These are phyloP conservation scores for Lactarius sp. DNA, from an alignment of 768 basidiomycete species.

Conservation along the genomic window DNA sequence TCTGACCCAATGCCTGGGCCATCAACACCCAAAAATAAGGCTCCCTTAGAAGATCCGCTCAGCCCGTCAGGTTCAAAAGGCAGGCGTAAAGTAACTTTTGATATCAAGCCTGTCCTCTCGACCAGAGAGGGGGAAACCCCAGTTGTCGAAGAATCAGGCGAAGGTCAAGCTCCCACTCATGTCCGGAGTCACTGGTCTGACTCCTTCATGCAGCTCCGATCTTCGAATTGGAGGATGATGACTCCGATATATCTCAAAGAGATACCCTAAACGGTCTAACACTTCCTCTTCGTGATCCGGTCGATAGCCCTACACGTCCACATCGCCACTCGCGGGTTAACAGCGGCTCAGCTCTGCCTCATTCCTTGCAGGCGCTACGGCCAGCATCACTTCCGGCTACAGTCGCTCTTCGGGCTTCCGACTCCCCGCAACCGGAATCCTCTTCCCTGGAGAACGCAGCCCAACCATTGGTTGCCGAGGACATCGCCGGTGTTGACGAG, in stretches of 20 bases:
- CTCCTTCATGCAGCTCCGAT: conserved; percentile 49
- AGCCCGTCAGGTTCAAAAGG: conserved; percentile 36
- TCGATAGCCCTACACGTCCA: conserved; percentile 29
- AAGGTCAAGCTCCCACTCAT: conserved; percentile 29
- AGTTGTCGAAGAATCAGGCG: conserved; percentile 31
- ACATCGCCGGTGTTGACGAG: conserved; percentile 21
- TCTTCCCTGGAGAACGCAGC: neutral
- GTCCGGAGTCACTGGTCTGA: conserved; percentile 9
- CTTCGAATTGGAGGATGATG: conserved; percentile 64
- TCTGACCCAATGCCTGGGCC: conserved; percentile 7
- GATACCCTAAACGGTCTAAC: conserved; percentile 31
- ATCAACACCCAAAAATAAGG: conserved; percentile 14
- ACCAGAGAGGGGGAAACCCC: conserved; percentile 31
- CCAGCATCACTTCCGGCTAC: conserved; percentile 66
- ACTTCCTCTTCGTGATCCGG: conserved; percentile 35
- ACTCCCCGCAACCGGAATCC: conserved; percentile 21
- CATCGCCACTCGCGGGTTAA: conserved; percentile 29
- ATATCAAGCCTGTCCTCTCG: conserved; percentile 54
- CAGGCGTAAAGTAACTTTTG: conserved; percentile 70
- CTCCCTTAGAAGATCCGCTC: conserved; percentile 5
- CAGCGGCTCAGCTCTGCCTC: conserved; percentile 41
- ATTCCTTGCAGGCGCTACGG: conserved; percentile 55
- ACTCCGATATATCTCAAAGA: conserved; percentile 32
- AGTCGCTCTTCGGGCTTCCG: conserved; percentile 45
- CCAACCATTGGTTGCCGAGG: neutral